Evolutionary conservation across 2,329 filamentous ascomycete genomes (phyloP), one percentile per base, ranked within the genome.

Genomic region (Hypoxylon sp.): DNA sequence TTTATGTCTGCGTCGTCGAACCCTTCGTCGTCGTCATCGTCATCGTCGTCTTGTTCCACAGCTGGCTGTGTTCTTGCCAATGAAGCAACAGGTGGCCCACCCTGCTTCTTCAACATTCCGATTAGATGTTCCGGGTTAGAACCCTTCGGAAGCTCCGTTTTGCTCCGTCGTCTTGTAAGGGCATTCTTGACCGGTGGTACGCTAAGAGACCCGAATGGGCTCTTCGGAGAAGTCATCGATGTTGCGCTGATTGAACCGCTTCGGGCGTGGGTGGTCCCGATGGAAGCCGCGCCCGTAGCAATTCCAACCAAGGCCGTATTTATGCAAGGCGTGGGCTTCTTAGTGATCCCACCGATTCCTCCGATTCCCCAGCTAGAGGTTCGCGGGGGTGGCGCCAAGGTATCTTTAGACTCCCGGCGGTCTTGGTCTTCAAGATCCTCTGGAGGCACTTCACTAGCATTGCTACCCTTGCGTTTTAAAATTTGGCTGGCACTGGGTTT

Each of bases 231-330:
- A 13, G 82, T 83, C 15, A 84, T 79, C 10, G 85, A 80, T 7
- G 84, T 82, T 48, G 83, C 85, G 72, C 87, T 87, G 64, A 92
- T 83, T 5, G 91, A 91, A 37, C 87, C 86, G 68, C 84, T 88
- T 35, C 87, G 84, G 39, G 86, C 82, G 73, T 90, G 88, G 0
- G 84, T 82, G 3, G 85, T 82, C 24, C 86, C 87, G 42, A 90
- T 86, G 15, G 86, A 83, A 19, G 87, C 87, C 37, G 86, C 82
- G 48, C 82, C 83, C 35, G 82, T 84, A 3, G 83, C 86, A 81
- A 90, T 87, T 21, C 83, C 84, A 6, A 85, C 80, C 44, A 91
- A 77, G 1, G 87, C 85, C 0, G 86, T 89, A 72, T 89, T 89
- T 70, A 91, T 84, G 73, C 84, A 89, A 2, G 88, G 87, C 1